Evolutionary conservation across 768 basidiomycete species (phyloP).

Genomic region (Omphalotus guepiniiformis): DNA sequence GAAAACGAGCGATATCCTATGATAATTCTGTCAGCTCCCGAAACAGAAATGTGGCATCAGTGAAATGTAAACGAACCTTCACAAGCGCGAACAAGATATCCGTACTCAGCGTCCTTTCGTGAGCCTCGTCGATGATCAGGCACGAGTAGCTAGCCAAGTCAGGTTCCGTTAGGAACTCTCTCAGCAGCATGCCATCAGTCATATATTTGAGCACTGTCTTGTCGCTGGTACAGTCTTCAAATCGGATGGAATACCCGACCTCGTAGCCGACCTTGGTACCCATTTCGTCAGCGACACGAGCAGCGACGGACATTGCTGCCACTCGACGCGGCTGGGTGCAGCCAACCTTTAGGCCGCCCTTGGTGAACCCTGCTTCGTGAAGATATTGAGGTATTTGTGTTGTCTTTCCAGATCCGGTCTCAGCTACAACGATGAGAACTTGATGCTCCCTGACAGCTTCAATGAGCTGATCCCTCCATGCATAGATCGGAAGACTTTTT

Average conservation of each 20-base stretch:
- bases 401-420: constrained; percentile 98
- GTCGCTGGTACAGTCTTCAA: constrained; percentile 99
- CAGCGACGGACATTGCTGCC: constrained; percentile 98
- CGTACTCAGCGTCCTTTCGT: constrained; percentile 95
- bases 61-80: constrained; percentile 84
- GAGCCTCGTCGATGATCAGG: constrained; percentile 97
- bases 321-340: constrained; percentile 99
- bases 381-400: constrained; percentile 98
- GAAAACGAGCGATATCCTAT: constrained; percentile 93
- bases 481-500: constrained; percentile 89
- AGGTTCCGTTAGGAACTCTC: constrained; percentile 97
- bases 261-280: constrained; percentile 95
- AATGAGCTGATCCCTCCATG: constrained; percentile 83
- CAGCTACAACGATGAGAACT: constrained; percentile 95
- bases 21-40: constrained; percentile 16
- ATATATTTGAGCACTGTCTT: constrained; percentile 99
- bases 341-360: constrained; percentile 81
- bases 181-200: constrained; percentile 98
- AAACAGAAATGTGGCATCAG: no score
- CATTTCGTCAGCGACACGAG: constrained; percentile 99
- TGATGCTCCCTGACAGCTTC: constrained; percentile 88
- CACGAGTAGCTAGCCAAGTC: constrained; percentile 93
- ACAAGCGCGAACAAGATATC: constrained; percentile 98
- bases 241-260: constrained; percentile 99
- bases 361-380: constrained; percentile 94